Conservation (phyloP, 352 stramenopile genomes). For the Pythium volutum region DNA sequence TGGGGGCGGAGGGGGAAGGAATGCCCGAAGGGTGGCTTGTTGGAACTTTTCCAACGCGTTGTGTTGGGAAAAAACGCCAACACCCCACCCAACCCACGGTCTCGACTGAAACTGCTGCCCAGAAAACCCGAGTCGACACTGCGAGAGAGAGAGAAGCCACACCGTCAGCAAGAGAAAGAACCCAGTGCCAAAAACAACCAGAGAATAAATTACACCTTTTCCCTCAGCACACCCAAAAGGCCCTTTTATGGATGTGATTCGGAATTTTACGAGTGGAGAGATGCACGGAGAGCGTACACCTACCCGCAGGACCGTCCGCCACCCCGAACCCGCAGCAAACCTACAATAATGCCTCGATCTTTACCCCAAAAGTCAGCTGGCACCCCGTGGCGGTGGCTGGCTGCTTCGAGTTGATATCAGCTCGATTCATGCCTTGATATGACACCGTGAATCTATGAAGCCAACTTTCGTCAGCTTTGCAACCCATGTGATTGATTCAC, state of each 20-base stretch:
- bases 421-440: too few species aligned
- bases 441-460: too few species aligned
- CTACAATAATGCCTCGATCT: background rate
- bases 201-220: constrained; percentile 6
- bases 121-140: constrained; percentile 1
- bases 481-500: too few species aligned
- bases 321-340: background rate
- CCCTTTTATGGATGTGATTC: background rate
- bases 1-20: background rate
- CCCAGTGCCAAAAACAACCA: background rate
- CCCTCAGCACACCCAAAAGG: background rate
- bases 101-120: constrained; percentile 10
- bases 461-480: too few species aligned
- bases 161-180: background rate
- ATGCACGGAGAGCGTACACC: background rate
- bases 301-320: background rate
- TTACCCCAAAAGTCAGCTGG: background rate
- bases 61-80: background rate
- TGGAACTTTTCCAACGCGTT: background rate
- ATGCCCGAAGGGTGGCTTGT: too few species aligned
- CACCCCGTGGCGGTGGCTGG: too few species aligned
- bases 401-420: too few species aligned
- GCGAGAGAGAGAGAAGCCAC: constrained; percentile 2
- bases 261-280: constrained; percentile 2
- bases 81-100: background rate